Evolutionary conservation across 176 grass and related monocot genomes (phyloP), one percentile per base, ranked within the genome.

Genomic region (Secale cereale): DNA sequence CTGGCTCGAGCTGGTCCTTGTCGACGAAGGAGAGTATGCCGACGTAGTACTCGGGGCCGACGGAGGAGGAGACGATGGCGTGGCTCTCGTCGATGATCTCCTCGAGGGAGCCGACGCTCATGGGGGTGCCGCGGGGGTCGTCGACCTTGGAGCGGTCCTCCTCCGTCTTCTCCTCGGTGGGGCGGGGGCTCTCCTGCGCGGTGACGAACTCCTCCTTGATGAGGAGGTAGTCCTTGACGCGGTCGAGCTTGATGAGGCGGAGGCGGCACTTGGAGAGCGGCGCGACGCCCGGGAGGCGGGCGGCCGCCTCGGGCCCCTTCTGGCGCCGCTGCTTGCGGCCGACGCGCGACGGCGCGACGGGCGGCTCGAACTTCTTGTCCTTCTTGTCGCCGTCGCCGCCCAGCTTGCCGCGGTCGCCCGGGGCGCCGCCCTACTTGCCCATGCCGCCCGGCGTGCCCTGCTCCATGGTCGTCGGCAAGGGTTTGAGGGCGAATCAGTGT

Each of bases 141-240:
- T 96, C 94, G 52, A 96, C 94, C 89, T 96, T 96, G 61, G 91
- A 91, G 40, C 94, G 86, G 88, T 96, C 94, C 89, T 96, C 94
- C 74, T 96, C 94, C 15, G 86, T 89, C 89, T 96, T 96, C 56
- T 93, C 94, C 83, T 96, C 94, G 39, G 86, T 87, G 40, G 94
- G 94, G 32, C 91, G 91, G 80, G 93, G 88, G 23, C 94, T 82
- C 91, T 96, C 94, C 89, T 96, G 94, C 11, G 85, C 85, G 23
- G 89, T 91, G 74, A 96, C 94, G 81, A 96, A 96, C 74, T 96
- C 94, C 88, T 96, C 94, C 85, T 96, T 91, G 91, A 96, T 93
- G 63, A 96, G 85, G 52, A 96, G 84, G 74, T 96, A 96, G 85
- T 96, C 94, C 89, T 96, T 96, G 81, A 96, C 90, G n/a, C 94